Base-by-base conservation (phyloP, 202 grass and related monocot species). In the Elaeis oleifera region DNA sequence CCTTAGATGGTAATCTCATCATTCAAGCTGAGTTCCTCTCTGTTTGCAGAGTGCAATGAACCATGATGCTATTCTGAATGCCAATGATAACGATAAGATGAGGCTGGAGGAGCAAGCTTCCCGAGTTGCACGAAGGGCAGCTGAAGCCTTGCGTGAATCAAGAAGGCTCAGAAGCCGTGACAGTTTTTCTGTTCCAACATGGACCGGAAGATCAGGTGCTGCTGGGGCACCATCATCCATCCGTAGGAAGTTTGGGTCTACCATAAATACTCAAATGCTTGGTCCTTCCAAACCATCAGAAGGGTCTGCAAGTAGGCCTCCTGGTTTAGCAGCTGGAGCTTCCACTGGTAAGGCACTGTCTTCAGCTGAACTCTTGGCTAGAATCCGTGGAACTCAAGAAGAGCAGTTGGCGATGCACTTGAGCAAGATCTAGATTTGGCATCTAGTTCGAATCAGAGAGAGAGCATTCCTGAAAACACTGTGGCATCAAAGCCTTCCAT, bases 61-160 rank as follows among this genome's bases (percentile, higher is more conserved):
- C 61, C 92, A 97, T 71, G 92, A 97, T 77, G 92, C 81, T 18
- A 91, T 97, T 73, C 81, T 91, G 63, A 84, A 83, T 36, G 92
- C 80, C 5, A 91, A 84, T n/a, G 87, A 96, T 26, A 81, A 96
- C 54, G 65, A 77, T 65, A 91, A 91, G 77, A 0, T 96, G 73
- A 75, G 82, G 1, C 54, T 89, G 50, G 92, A 96, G 67, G 81
- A 79, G 67, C 78, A 91, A 44, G 87, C 92, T 19, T 85, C 87
- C 24, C 81, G 71, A 65, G 87, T 96, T 49, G 92, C 92, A 69
- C 87, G 88, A 26, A 78, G 81, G 71, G 87, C 92, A 60, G 92
- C 87, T n/a, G 84, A 85, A 68, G 92, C 92, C 49, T 75, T 96
- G 56, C 87, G 81, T 6, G 77, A 91, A 58, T 96, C 92, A 29